Evolutionary conservation across 495 filamentous ascomycete genomes (phyloP), one percentile per base, ranked within the genome.

Genomic region (Aspergillus taichungensis): DNA sequence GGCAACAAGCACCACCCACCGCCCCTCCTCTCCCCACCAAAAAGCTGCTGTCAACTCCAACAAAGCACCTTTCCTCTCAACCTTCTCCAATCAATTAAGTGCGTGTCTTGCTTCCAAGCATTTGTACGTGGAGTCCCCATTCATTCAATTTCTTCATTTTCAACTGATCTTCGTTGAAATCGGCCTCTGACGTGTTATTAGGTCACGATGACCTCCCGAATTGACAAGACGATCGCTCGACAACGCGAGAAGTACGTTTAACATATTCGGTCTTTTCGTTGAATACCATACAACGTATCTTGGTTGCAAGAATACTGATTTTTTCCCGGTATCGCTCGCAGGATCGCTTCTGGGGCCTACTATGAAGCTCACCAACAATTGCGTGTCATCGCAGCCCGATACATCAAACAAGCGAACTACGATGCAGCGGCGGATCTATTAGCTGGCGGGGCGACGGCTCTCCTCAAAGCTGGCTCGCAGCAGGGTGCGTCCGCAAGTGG

Each of bases 291-390:
- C 6, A 28, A 12, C 0, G 18, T 2, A 1, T 24, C 18, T 24
- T 24, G 18, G 18, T 28, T 47, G 30, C 7, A 38, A 27, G 40
- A 11, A 43, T 38, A 14, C 52, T 55, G 45, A 57, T 47, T 34
- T 34, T 24, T 18, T 6, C 37, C 30, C 45, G 40, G 29, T 42
- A 27, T 37, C 43, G 14, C 24, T 9, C 45, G 48, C 67, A 94
- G 91, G 60, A 96, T 95, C 64, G 75, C 81, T 50, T 88, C 92
- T 66, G 94, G 92, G 48, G 79, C 87, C 55, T 95, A 79, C 72
- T 98, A 98, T 69, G 92, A 98, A 76, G 92, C 92, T 42, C 88
- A 94, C 64, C 92, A 98, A 63, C 94, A 98, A 71, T 83, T 95
- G 46, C 86, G 92, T 31, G 87, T 94, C 29, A 88, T 97, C 52